Base-by-base conservation (phyloP, 169 alveolate species). In the Eimeria brunetti region DNA sequence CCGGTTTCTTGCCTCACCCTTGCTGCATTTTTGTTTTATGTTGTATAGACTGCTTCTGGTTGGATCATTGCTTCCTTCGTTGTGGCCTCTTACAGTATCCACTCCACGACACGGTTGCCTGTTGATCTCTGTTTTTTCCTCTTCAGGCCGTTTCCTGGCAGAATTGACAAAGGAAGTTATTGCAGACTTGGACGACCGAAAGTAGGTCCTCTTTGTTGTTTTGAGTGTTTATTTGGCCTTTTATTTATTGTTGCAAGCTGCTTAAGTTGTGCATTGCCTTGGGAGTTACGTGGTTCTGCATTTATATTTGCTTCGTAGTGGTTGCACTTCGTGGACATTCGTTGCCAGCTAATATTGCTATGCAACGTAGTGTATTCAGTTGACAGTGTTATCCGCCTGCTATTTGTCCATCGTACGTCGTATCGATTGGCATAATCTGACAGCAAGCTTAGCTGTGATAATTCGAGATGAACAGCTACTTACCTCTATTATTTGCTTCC, bases 111-210 rank as follows among this genome's bases (percentile, higher is more conserved):
- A 33, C n/a, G 51, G 60, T 33, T 53, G 22, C 41, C 44, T 36
- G 78, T 30, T 67, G 64, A n/a, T 30, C 46, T 62, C 12, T 62
- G 33, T 11, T 11, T 49, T 16, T 36, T 38, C 51, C 46, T 22
- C 38, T 81, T 44, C 92, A 88, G 97, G 97, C 16, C 96, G 98
- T 56, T 98, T 97, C 53, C 95, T 99, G 38, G 99, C 99, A 8
- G 99, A 98, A 80, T 89, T 99, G 51, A 98, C 99, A 38, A 78
- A 97, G 96, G 98, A 98, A 88, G 98, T 98, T 62, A 97, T 99
- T 58, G 95, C 95, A 56, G 98, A 97, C 86, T 91, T 98, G 92
- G 99, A 98, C 67, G 96, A 93, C 73, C 96, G 97, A 30, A 97
- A 98, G 94, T 85, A 85, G 36, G 58, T 14, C 24, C 16, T 30